These are phyloP conservation scores for Seiridium unicorne DNA, from an alignment of 2,329 filamentous ascomycete species.

Conservation along the genomic window DNA sequence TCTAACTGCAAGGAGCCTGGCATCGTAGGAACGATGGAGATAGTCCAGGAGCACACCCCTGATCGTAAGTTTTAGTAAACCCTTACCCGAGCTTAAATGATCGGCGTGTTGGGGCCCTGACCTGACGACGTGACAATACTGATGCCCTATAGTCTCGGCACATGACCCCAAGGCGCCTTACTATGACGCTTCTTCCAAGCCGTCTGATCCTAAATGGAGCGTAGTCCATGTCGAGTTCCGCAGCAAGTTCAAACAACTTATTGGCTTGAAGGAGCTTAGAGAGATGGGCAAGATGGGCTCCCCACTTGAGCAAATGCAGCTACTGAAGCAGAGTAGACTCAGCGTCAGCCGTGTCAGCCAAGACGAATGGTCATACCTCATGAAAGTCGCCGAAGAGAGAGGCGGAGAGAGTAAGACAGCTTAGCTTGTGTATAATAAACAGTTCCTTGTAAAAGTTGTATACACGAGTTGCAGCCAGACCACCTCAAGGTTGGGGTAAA, in stretches of 20 bases:
- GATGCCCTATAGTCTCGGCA: constrained; percentile 55
- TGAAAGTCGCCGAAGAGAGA: constrained; percentile 44
- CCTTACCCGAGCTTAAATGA: too few relatives aligned
- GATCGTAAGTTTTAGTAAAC: constrained; percentile 57
- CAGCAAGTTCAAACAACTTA: constrained; percentile 71
- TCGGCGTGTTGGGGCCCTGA: too few relatives aligned
- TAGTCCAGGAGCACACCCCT: constrained; percentile 78
- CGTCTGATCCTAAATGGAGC: constrained; percentile 75
- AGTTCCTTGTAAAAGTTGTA: not conserved
- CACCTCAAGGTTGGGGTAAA: constrained; percentile 21
- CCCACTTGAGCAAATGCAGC: constrained; percentile 72
- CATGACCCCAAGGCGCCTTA: constrained; percentile 74
- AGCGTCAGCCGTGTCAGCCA: constrained; percentile 72
- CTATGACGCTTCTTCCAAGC: constrained; percentile 75
- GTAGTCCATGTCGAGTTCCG: constrained; percentile 87
- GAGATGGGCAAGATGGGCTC: constrained; percentile 54
- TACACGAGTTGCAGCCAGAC: too few relatives aligned
- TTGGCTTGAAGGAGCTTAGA: constrained; percentile 72
- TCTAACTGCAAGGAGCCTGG: constrained; percentile 89
- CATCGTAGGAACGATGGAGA: constrained; percentile 84
- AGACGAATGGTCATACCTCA: constrained; percentile 65
- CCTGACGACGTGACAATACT: constrained; percentile 18
- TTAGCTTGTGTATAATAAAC: not conserved
- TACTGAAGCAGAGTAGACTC: constrained; percentile 77
- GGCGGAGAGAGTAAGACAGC: constrained; percentile 19